phyloP scores from a whole-genome alignment of 2,329 filamentous ascomycete genomes.

The Westerdykella ornata region DNA sequence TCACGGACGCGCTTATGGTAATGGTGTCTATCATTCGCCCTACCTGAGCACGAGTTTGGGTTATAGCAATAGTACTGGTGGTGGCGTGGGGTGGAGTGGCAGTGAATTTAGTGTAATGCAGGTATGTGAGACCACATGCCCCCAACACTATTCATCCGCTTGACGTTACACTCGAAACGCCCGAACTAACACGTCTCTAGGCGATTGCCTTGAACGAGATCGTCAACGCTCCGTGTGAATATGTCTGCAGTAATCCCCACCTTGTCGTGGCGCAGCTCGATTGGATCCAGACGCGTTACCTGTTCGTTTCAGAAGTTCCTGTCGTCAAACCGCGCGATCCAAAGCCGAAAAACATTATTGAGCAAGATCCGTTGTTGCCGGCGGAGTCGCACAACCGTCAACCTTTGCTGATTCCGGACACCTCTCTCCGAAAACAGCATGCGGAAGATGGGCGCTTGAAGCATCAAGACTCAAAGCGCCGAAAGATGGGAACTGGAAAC shows the following conservation, averaged over 20 bases:
- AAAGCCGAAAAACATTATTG: slow-evolving; percentile 22
- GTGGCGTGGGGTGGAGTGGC: slow-evolving; percentile 52
- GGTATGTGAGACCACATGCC: neutral
- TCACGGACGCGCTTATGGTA: slow-evolving; percentile 64
- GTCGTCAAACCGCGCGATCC: neutral
- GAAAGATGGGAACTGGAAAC: slow-evolving; percentile 21
- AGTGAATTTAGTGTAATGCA: slow-evolving; percentile 55
- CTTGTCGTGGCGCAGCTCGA: slow-evolving; percentile 69
- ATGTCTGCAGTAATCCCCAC: slow-evolving; percentile 50
- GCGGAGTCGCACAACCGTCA: too few species aligned
- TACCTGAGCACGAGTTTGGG: slow-evolving; percentile 50
- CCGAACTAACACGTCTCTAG: neutral
- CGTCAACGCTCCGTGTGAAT: slow-evolving; percentile 64
- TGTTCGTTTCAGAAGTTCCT: slow-evolving; percentile 53
- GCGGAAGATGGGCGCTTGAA: too few species aligned
- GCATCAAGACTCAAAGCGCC: slow-evolving; percentile 7
- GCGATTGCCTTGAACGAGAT: slow-evolving; percentile 79
- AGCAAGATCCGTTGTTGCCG: slow-evolving; percentile 38
- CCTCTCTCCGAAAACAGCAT: too few species aligned
- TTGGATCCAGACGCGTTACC: slow-evolving; percentile 86
- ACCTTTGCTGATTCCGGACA: too few species aligned
- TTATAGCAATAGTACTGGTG: slow-evolving; percentile 40
- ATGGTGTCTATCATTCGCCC: slow-evolving; percentile 76
- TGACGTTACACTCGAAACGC: too few species aligned
- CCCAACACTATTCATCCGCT: slow-evolving; percentile 3